These are phyloP conservation scores for Oxyria digyna DNA, from an alignment of 148 eudicot species.

Conservation along the genomic window DNA sequence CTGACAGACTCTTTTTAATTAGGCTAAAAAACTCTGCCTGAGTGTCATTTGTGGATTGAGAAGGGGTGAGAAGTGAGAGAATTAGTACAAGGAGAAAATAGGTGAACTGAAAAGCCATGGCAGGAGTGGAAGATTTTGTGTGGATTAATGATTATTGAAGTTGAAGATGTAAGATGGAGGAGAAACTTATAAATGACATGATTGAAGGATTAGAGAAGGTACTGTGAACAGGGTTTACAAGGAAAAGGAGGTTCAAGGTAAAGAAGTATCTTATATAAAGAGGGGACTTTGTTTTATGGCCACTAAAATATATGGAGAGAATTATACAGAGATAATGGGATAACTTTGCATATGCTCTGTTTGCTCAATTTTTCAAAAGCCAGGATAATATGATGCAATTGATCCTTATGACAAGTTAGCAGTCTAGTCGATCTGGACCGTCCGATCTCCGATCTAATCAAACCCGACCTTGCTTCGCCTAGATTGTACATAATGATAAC, in stretches of 20 bases:
- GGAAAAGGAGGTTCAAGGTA: background rate
- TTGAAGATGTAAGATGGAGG: slow-evolving; percentile 18
- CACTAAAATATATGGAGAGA: slow-evolving; percentile 5
- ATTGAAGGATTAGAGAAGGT: background rate
- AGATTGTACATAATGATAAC: background rate
- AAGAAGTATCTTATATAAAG: background rate
- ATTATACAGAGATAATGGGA: background rate
- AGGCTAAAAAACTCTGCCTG: slow-evolving; percentile 52
- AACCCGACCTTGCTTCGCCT: background rate
- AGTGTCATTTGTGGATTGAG: slow-evolving; percentile 15
- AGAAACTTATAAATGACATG: slow-evolving; percentile 18
- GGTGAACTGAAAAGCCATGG: slow-evolving; percentile 31
- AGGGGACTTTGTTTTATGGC: background rate
- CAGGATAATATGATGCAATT: background rate
- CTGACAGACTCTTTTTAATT: slow-evolving; percentile 45
- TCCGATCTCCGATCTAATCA: background rate
- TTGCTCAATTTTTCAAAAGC: background rate
- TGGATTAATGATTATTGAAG: slow-evolving; percentile 20
- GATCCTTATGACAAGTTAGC: background rate
- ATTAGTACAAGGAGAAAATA: slow-evolving; percentile 22
- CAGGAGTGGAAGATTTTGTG: background rate
- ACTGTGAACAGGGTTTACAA: background rate
- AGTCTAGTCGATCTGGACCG: background rate
- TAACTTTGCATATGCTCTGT: background rate
- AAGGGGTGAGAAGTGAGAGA: slow-evolving; percentile 15